phyloP scores from a whole-genome alignment of 352 stramenopile species.

The Pythium brachiatum region DNA sequence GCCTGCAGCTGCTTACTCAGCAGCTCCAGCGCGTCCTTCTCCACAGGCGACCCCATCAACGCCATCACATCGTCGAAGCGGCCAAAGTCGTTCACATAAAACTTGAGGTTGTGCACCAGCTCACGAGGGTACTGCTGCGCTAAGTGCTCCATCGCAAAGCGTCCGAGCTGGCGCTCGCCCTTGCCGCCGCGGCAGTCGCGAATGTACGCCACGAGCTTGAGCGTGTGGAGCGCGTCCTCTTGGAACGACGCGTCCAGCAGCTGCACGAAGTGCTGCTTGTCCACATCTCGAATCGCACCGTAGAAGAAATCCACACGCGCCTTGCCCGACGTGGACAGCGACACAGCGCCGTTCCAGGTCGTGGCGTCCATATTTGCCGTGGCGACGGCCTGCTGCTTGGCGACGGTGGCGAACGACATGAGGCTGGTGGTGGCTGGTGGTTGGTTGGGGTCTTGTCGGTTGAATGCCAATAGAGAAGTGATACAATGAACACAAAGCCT shows the following conservation, averaged over 20 bases:
- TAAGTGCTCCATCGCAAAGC: slow-evolving; percentile 38
- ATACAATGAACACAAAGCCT: too few relatives aligned
- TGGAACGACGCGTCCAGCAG: slow-evolving; percentile 39
- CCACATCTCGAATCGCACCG: slow-evolving; percentile 28
- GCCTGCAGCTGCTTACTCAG: slow-evolving; percentile 31
- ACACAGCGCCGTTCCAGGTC: slow-evolving; percentile 44
- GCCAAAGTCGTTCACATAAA: slow-evolving; percentile 42
- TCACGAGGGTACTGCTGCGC: slow-evolving; percentile 30
- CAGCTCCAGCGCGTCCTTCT: slow-evolving; percentile 41
- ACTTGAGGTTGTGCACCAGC: slow-evolving; percentile 44
- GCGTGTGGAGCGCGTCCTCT: slow-evolving; percentile 48
- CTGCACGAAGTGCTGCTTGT: slow-evolving; percentile 26
- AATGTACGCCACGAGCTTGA: slow-evolving; percentile 54
- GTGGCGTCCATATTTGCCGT: slow-evolving; percentile 13
- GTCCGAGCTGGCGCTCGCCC: slow-evolving; percentile 41
- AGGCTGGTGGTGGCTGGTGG: neutral
- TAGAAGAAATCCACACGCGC: slow-evolving; percentile 52
- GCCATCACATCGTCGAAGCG: slow-evolving; percentile 48
- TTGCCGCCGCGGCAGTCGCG: slow-evolving; percentile 50
- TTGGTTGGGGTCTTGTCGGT: too few relatives aligned
- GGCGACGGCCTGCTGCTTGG: slow-evolving; percentile 25
- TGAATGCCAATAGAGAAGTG: too few relatives aligned
- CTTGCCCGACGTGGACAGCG: slow-evolving; percentile 32
- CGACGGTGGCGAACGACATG: slow-evolving; percentile 28
- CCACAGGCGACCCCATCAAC: slow-evolving; percentile 39